Evolutionary conservation across 148 eudicot species (phyloP).

Genomic region (Arbutus unedo): DNA sequence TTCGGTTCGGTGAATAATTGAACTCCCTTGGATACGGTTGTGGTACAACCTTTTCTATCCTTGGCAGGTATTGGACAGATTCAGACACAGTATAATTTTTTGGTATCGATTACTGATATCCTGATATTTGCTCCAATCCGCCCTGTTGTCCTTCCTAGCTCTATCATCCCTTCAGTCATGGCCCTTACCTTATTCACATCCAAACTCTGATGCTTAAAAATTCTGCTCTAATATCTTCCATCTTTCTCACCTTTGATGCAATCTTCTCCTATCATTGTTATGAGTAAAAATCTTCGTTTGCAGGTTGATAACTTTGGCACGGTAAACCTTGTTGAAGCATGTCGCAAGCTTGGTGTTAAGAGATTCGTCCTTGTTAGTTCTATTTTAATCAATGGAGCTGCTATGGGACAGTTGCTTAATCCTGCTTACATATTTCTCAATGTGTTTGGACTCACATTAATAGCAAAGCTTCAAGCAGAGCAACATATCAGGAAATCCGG

Average conservation of each 20-base stretch:
- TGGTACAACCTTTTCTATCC: too few species aligned
- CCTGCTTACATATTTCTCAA: constrained; percentile 92
- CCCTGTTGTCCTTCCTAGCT: background rate
- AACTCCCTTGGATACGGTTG: too few species aligned
- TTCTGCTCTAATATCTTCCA: background rate
- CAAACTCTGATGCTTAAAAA: background rate
- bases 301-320: constrained; percentile 96
- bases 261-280: background rate
- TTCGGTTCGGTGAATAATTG: too few species aligned
- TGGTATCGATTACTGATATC: too few species aligned
- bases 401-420: constrained; percentile 90
- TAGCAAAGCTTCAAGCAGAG: constrained; percentile 97
- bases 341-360: constrained; percentile 67
- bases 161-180: background rate
- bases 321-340: constrained; percentile 88
- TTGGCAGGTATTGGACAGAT: too few species aligned
- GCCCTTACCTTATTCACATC: background rate
- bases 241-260: background rate
- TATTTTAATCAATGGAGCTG: constrained; percentile 91
- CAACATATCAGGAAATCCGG: constrained; percentile 76
- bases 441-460: constrained; percentile 67
- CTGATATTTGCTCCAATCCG: too few species aligned
- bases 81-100: too few species aligned
- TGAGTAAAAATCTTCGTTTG: background rate
- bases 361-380: constrained; percentile 81